Evolutionary conservation across 1,284 basidiomycete species (phyloP), one percentile per base, ranked within the genome.

Genomic region (Stereum hirsutum): DNA sequence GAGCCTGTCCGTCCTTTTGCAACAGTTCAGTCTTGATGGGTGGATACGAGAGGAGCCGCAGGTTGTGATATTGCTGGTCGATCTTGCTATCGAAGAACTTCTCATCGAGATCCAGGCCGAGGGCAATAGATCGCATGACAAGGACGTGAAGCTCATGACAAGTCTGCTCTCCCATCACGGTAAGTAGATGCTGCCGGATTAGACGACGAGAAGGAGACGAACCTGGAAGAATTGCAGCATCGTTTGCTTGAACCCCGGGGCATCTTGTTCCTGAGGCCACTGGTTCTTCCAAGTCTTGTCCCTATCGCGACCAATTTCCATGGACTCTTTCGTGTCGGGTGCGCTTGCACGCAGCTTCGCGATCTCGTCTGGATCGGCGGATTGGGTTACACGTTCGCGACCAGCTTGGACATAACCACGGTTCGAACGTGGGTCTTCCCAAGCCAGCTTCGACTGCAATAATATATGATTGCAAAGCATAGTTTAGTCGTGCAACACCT

Each of bases 291-390:
- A 86, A 26, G 61, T 68, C 24, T 71, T 65, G 51, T 86, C 86
- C 77, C 79, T 84, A 48, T 90, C 85, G 23, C 81, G 70, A 17
- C 88, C 87, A 43, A 91, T 89, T 59, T 92, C 89, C 77, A 91
- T 88, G 12, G 75, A 70, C 59, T 91, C 88, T 59, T 91, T 90
- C 61, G 64, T 79, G 56, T 89, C 86, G 0, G 89, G 89, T 0
- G 87, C 76, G 49, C 75, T 76, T 42, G 66, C 66, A 20, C 89
- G 80, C 15, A 91, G 64, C 26, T 70, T 60, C 30, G 79, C 81
- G 50, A 92, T 90, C 61, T 89, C 87, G n/a, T 67, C 62, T 5
- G 75, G 68, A 59, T 87, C 75, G 23, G 70, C 67, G 33, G 80
- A 80, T 50, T 87, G 83, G 0, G 85, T 87, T 24, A 89, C 83